phyloP scores from a whole-genome alignment of 768 basidiomycete species.

The Lentinula raphanica region DNA sequence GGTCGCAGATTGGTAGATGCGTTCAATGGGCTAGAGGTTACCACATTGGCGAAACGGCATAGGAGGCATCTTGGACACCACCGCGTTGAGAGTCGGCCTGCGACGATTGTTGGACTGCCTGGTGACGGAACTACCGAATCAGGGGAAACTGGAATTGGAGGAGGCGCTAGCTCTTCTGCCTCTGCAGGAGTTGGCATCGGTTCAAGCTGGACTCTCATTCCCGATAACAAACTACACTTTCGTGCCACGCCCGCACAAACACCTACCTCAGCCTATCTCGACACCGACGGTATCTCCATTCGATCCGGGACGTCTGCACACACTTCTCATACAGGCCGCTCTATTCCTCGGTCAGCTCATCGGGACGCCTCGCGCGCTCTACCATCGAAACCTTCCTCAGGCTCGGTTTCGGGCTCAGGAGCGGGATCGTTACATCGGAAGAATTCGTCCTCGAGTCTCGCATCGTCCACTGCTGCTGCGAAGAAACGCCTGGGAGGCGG shows the following conservation, averaged over 20 bases:
- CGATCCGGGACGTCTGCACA: slow-evolving; percentile 47
- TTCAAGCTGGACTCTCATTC: slow-evolving; percentile 30
- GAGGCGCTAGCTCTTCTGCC: slow-evolving; percentile 16
- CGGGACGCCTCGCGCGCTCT: slow-evolving; percentile 27
- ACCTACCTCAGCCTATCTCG: slow-evolving; percentile 18
- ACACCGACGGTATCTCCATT: slow-evolving; percentile 48
- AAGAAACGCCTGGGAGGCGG: slow-evolving; percentile 11
- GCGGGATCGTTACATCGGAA: slow-evolving; percentile 46
- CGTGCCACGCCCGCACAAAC: slow-evolving; percentile 18
- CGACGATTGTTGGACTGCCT: slow-evolving; percentile 12
- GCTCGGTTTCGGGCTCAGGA: slow-evolving; percentile 5
- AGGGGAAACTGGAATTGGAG: slow-evolving; percentile 11
- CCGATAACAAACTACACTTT: slow-evolving; percentile 29
- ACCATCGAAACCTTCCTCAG: slow-evolving; percentile 23
- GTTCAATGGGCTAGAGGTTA: slow-evolving; percentile 74
- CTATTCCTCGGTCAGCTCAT: slow-evolving; percentile 36
- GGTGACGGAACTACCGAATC: background rate
- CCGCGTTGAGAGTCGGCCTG: background rate
- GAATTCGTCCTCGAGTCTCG: slow-evolving; percentile 55
- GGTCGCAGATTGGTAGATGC: slow-evolving; percentile 68
- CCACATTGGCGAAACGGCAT: slow-evolving; percentile 50
- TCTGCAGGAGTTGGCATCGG: background rate
- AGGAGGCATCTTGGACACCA: slow-evolving; percentile 7
- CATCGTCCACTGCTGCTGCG: slow-evolving; percentile 36
- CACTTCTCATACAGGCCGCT: slow-evolving; percentile 25